Evolutionary conservation across 2,329 filamentous ascomycete species (phyloP).

Genomic region (Phaeophleospora eucalypticola): DNA sequence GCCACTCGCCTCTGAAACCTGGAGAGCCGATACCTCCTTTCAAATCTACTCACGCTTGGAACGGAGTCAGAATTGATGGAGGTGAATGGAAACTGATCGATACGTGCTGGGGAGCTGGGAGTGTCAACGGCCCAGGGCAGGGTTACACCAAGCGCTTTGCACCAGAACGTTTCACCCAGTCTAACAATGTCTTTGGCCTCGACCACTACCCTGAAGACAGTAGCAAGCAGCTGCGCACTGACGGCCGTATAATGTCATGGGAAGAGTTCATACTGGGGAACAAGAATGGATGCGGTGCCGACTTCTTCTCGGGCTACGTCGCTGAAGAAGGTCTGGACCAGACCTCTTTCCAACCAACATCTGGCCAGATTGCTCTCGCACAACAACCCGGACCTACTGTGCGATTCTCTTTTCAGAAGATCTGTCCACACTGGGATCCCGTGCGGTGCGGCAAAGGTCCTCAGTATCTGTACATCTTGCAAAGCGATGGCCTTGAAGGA

Average conservation of each 20-base stretch:
- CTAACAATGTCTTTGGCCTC: slow-evolving; percentile 76
- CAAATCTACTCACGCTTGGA: slow-evolving; percentile 76
- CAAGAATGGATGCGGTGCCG: slow-evolving; percentile 40
- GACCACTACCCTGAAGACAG: slow-evolving; percentile 72
- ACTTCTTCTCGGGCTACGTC: slow-evolving; percentile 46
- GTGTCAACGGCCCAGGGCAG: slow-evolving; percentile 28
- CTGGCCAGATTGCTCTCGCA: slow-evolving; percentile 58
- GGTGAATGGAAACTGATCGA: slow-evolving; percentile 91
- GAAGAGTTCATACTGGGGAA: slow-evolving; percentile 74
- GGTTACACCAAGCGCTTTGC: slow-evolving; percentile 66
- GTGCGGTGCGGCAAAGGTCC: slow-evolving; percentile 62
- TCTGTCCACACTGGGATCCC: slow-evolving; percentile 81
- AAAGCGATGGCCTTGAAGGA: slow-evolving; percentile 58
- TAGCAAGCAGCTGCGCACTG: slow-evolving; percentile 67
- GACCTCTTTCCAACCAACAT: slow-evolving; percentile 59
- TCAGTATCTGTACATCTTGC: slow-evolving; percentile 66
- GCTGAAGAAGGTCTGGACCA: slow-evolving; percentile 50
- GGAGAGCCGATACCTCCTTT: slow-evolving; percentile 64
- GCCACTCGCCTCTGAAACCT: slow-evolving; percentile 59
- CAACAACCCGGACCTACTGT: slow-evolving; percentile 40
- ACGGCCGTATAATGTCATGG: slow-evolving; percentile 67
- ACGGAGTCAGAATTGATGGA: slow-evolving; percentile 77
- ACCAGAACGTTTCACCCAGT: slow-evolving; percentile 56
- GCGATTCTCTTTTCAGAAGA: slow-evolving; percentile 74
- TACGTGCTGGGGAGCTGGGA: slow-evolving; percentile 63